These are phyloP conservation scores for Suhomyces bribrorum DNA, from an alignment of 1,139 yeast genomes.

Conservation along the genomic window DNA sequence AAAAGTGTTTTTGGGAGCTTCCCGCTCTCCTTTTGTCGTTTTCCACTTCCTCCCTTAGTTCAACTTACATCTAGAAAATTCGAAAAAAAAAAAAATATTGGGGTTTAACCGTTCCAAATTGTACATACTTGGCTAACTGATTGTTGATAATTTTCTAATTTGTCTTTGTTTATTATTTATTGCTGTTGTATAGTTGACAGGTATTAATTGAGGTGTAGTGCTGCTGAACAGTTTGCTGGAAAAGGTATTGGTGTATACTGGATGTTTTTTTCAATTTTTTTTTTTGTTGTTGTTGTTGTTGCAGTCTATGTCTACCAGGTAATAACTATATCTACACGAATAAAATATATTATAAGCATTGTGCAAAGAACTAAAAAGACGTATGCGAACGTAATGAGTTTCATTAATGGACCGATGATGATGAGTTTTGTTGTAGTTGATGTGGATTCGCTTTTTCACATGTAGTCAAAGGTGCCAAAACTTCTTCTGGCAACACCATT, in stretches of 20 bases:
- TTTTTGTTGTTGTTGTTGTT: too few species aligned
- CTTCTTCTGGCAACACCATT: conserved; percentile 44
- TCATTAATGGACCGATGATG: background rate
- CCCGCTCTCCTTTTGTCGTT: too few species aligned
- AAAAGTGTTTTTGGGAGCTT: too few species aligned
- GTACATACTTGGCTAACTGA: conserved; percentile 4
- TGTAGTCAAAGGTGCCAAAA: conserved; percentile 38
- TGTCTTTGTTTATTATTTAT: conserved; percentile 5
- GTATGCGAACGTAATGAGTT: background rate
- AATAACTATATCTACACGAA: background rate
- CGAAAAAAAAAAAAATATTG: conserved; percentile 3
- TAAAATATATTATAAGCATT: background rate
- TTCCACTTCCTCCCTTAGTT: background rate
- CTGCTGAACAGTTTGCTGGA: background rate
- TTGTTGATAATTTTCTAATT: conserved; percentile 2
- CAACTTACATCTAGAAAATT: conserved; percentile 5
- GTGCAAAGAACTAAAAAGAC: background rate
- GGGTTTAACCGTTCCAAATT: conserved; percentile 2
- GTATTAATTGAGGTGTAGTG: background rate
- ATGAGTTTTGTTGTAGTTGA: background rate
- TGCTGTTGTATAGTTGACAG: conserved; percentile 5
- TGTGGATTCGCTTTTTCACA: conserved; percentile 17
- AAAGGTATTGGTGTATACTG: background rate
- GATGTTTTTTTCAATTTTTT: too few species aligned
- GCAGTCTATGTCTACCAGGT: too few species aligned